Percentiles rank a stretch among this genome's conserved stretches.
phyloP scores from a whole-genome alignment of 768 basidiomycete species.

The Mycena venus region DNA sequence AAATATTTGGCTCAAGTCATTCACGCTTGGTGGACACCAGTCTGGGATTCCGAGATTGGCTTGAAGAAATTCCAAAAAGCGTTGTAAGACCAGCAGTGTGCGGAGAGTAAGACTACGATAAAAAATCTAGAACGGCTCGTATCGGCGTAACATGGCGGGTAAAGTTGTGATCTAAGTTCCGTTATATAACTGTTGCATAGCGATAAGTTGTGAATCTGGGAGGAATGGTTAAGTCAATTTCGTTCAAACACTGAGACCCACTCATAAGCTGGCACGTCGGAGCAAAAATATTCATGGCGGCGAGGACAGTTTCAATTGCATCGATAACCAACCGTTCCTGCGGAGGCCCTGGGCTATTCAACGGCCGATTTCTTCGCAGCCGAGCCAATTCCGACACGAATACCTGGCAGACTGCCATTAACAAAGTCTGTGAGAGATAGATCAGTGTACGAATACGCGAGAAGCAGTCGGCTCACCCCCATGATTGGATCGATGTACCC shows the following conservation, averaged over 20 bases:
- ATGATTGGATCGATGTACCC: constrained; percentile 14
- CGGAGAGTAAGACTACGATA: too few relatives aligned
- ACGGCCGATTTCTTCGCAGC: constrained; percentile 2
- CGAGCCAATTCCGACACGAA: constrained; percentile 25
- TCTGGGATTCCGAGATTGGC: too few relatives aligned
- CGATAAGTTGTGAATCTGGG: neutral
- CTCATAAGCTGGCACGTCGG: neutral
- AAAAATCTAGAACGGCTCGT: too few relatives aligned
- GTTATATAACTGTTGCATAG: neutral
- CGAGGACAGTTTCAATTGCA: too few relatives aligned
- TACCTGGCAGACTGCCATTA: constrained; percentile 29
- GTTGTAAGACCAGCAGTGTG: too few relatives aligned
- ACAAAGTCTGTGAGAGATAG: constrained; percentile 2
- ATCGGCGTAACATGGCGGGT: too few relatives aligned
- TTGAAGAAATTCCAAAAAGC: too few relatives aligned
- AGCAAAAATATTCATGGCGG: neutral
- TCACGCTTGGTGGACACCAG: too few relatives aligned
- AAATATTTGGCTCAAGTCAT: too few relatives aligned
- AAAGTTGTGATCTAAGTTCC: too few relatives aligned
- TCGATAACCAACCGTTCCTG: neutral
- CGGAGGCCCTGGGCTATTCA: neutral
- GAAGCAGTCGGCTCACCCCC: neutral
- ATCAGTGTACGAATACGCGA: neutral
- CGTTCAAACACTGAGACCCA: neutral
- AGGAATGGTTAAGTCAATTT: neutral